Evolutionary conservation across 108 stramenopile genomes (phyloP), one percentile per base, ranked within the genome.

Genomic region (Fistulifera pelliculosa): DNA sequence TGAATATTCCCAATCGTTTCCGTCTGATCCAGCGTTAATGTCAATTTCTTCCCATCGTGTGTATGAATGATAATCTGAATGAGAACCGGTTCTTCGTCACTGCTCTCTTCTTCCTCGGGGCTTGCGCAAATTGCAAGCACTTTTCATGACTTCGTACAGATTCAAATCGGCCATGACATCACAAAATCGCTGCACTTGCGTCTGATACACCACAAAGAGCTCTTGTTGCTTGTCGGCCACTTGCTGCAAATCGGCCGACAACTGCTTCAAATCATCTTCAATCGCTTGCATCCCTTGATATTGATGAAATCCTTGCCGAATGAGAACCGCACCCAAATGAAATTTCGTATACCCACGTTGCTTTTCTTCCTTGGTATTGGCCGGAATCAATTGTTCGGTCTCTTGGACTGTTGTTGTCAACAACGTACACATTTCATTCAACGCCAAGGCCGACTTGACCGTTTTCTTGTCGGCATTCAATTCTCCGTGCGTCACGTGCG

Each of bases 101-200:
- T 51, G 22, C 50, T 51, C 22, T 51, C 50, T 23, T 51, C 50
- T 51, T 51, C 50, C 21, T 51, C 50, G 2, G 50, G 22, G 50
- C 50, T 27, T 51, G 19, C 27, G 25, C 24, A 27, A 51, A 51
- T 27, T 51, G 19, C 24, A 51, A 22, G 12, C 50, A 51, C 50
- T 51, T 51, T 22, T 23, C 70, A 71, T 71, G 54, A 64, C 55
- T 26, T 66, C 65, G 27, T 59, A 66, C 40, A 66, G 35, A 22
- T 53, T 47, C 21, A 66, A 50, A 42, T 59, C 58, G 0, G 57
- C 51, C 65, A 66, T 59, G 52, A 66, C 52, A 42, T 58, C 65
- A 25, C 65, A 66, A 59, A 66, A 66, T 17, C 58, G 22, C 7
- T 50, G 21, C 0, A 66, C 45, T 18, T 58, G 58, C 25, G 27